phyloP scores from a whole-genome alignment of 1,284 basidiomycete genomes.

The Rhodotorula glutinis region DNA sequence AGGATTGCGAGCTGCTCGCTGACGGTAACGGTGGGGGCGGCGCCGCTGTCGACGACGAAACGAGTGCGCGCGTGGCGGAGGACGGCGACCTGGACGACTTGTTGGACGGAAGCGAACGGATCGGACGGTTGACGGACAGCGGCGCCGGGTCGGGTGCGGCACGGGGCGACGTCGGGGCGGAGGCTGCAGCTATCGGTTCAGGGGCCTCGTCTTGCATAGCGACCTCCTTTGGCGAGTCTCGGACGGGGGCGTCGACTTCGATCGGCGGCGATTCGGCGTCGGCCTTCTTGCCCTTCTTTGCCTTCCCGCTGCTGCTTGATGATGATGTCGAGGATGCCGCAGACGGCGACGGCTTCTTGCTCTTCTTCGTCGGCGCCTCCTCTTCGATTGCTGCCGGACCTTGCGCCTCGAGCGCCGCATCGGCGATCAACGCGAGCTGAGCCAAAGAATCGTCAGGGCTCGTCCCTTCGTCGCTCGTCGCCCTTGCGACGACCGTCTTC shows the following conservation, averaged over 20 bases:
- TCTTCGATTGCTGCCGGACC: background rate
- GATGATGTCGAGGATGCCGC: background rate
- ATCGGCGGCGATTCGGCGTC: background rate
- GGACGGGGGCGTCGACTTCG: too few relatives aligned
- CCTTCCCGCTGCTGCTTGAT: background rate
- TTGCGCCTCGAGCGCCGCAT: conserved; percentile 24
- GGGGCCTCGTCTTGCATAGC: background rate
- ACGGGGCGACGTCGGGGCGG: background rate
- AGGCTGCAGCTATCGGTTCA: background rate
- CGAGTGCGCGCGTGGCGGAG: conserved; percentile 1
- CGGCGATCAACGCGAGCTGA: conserved; percentile 18
- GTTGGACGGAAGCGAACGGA: conserved; percentile 21
- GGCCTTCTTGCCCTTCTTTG: background rate
- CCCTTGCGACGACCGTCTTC: background rate
- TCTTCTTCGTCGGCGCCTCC: background rate
- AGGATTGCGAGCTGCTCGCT: background rate
- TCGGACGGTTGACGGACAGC: background rate
- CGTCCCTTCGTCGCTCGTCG: background rate
- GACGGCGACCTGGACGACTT: conserved; percentile 19
- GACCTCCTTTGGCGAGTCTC: too few relatives aligned
- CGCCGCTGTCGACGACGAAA: background rate
- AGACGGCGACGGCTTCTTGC: conserved; percentile 3
- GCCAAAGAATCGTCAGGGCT: conserved; percentile 18
- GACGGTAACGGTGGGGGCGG: background rate
- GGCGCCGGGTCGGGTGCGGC: background rate